Base-by-base conservation (phyloP, 257 asterid genomes). In the Linderniella brevidens region DNA sequence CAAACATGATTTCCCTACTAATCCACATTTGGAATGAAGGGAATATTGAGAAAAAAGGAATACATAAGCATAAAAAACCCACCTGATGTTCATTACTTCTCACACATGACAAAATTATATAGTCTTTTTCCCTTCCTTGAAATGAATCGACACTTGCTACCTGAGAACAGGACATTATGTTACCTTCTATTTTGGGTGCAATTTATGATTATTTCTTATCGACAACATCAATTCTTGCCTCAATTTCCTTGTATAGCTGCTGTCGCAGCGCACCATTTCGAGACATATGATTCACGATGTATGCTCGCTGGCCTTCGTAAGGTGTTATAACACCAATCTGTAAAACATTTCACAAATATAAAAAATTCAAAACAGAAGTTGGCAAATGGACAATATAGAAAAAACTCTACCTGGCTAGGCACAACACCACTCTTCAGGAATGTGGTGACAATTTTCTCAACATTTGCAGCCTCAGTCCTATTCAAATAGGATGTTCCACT, bases 21-120 rank as follows among this genome's bases (percentile, higher is more conserved):
- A 39, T 44, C 48, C 48, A 44, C 5, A 44, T 13, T 3, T 18
- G 18, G 13, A 44, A 9, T 44, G 18, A 16, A 44, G 18, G 18
- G 10, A 46, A 35, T 17, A 1, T 17, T 17, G 18, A 9, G 13
- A 16, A 9, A 44, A 7, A 17, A 10, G n/a, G n/a, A n/a, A n/a
- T n/a, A n/a, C n/a, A n/a, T n/a, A n/a, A n/a, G n/a, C n/a, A 19
- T 3, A 19, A 35, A 29, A 58, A 57, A 62, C 72, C 46, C 60
- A 90, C 96, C 84, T 90, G 99, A 73, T 85, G 99, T 57, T 82
- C 96, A 49, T 90, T 90, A 66, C 99, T 90, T 80, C 99, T 82
- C 64, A 85, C 99, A 43, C 99, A 90, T 32, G 99, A 90, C 66
- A 85, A 65, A 59, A 85, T 85, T 48, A 90, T 90, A 42, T 85